Conservation (phyloP, 2,329 filamentous ascomycete species). For the Cytospora schulzeri region DNA sequence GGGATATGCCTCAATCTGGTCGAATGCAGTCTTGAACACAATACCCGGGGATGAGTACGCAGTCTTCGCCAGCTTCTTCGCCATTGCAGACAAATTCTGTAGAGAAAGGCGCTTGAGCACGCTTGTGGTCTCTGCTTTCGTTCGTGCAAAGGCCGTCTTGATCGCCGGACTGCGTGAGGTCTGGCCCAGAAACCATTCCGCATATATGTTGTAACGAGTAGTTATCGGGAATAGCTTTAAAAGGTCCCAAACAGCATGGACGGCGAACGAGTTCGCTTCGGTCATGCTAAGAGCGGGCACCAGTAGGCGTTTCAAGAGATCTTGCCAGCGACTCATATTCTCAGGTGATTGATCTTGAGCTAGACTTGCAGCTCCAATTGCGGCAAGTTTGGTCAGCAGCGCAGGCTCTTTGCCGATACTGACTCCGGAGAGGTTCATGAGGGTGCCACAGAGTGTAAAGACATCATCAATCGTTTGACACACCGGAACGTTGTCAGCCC, state of each 20-base stretch:
- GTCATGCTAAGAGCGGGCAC: constrained; percentile 86
- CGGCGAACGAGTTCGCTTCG: constrained; percentile 78
- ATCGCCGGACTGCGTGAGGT: constrained; percentile 78
- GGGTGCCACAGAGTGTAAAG: constrained; percentile 80
- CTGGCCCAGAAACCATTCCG: constrained; percentile 85
- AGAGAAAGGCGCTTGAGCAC: constrained; percentile 88
- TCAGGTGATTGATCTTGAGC: constrained; percentile 66
- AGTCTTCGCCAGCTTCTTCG: constrained; percentile 86
- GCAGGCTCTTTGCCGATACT: constrained; percentile 84
- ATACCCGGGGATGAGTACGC: constrained; percentile 87
- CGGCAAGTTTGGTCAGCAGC: constrained; percentile 79
- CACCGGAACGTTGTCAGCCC: constrained; percentile 88
- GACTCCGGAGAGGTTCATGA: constrained; percentile 83
- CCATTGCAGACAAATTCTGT: constrained; percentile 84
- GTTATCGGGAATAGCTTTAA: constrained; percentile 76
- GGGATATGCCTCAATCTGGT: constrained; percentile 89
- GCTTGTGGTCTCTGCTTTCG: constrained; percentile 77
- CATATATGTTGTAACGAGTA: constrained; percentile 83
- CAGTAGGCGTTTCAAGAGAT: constrained; percentile 80
- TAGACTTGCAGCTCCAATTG: constrained; percentile 79
- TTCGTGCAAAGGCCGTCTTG: constrained; percentile 74
- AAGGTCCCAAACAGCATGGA: constrained; percentile 84
- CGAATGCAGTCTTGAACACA: constrained; percentile 85
- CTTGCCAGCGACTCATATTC: constrained; percentile 80
- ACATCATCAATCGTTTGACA: constrained; percentile 91